Conservation (phyloP, 1,284 basidiomycete genomes). For the Phenoliferia sp. region DNA sequence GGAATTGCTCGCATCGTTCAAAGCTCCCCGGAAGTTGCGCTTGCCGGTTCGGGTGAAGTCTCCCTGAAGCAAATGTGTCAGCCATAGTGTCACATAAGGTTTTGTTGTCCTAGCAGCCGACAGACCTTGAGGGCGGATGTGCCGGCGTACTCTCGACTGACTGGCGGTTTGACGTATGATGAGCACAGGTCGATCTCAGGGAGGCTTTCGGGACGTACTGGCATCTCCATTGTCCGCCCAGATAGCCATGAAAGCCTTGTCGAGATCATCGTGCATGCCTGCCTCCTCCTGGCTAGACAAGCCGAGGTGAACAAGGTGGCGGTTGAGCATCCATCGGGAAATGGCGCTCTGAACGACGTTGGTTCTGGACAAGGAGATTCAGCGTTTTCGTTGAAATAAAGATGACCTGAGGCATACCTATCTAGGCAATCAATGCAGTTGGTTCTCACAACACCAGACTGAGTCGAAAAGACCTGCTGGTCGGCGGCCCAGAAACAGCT, state of each 20-base stretch:
- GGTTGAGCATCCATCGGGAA: constrained; percentile 70
- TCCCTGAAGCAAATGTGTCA: neutral
- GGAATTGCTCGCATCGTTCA: constrained; percentile 90
- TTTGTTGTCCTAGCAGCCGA: neutral
- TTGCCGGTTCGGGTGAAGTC: constrained; percentile 95
- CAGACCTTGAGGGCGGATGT: constrained; percentile 79
- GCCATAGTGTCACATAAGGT: neutral
- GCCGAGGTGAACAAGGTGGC: constrained; percentile 75
- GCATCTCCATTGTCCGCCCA: constrained; percentile 96
- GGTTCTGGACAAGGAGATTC: constrained; percentile 50
- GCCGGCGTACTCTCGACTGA: constrained; percentile 75
- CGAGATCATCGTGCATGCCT: constrained; percentile 54
- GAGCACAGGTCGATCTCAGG: constrained; percentile 21
- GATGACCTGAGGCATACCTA: neutral
- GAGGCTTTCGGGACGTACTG: too few species aligned
- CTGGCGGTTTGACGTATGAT: too few species aligned
- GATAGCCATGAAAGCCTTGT: constrained; percentile 81
- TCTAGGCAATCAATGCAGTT: constrained; percentile 81
- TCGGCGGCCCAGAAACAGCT: constrained; percentile 83
- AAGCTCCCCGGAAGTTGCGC: constrained; percentile 80
- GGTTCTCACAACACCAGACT: constrained; percentile 72
- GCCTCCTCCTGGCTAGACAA: constrained; percentile 54
- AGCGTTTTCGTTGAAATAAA: neutral
- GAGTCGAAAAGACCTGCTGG: constrained; percentile 64
- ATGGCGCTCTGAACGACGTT: constrained; percentile 92